Evolutionary conservation across 2,329 filamentous ascomycete genomes (phyloP), one percentile per base, ranked within the genome.

Genomic region (Colletotrichum sojae): DNA sequence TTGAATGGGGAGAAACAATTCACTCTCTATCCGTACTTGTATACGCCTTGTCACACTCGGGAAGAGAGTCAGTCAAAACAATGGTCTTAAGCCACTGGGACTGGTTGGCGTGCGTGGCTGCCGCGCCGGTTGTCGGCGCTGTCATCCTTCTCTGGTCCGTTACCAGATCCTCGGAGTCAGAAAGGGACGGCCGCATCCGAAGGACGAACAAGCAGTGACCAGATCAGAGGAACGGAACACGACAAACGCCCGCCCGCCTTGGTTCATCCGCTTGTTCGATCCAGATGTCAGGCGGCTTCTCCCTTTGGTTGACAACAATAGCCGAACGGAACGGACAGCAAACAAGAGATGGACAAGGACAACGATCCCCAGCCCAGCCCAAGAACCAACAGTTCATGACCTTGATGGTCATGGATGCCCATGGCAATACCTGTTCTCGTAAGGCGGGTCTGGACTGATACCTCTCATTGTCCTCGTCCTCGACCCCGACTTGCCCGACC

Each of bases 81-180:
- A 18, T 48, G 45, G 45, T 48, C 54, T 49, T 46, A 13, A 56
- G 31, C n/a, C 53, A 13, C 45, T n/a, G 22, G 22, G 22, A 27
- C 25, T 18, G 27, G 45, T 22, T 39, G 51, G 13, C n/a, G 39
- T 25, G 22, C 13, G 43, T 12, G 9, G 15, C 36, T 36, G 40
- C n/a, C 22, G n/a, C 31, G n/a, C 39, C 39, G 46, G 45, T 18
- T 16, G 25, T 36, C 53, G 46, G 53, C 46, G 46, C 15, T 49
- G 25, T 43, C 39, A 18, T 31, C 36, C 20, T n/a, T 12, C 60
- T 25, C 60, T 25, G n/a, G n/a, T 27, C 27, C 9, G 31, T 31
- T 58, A 64, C 59, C 65, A 58, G 25, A 53, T 53, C 25, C 36
- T 68, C 60, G 59, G 65, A 54, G 46, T 39, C 46, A 52, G 13